These are phyloP conservation scores for Aschersonia sp. DNA, from an alignment of 2,329 filamentous ascomycete genomes.

Conservation along the genomic window DNA sequence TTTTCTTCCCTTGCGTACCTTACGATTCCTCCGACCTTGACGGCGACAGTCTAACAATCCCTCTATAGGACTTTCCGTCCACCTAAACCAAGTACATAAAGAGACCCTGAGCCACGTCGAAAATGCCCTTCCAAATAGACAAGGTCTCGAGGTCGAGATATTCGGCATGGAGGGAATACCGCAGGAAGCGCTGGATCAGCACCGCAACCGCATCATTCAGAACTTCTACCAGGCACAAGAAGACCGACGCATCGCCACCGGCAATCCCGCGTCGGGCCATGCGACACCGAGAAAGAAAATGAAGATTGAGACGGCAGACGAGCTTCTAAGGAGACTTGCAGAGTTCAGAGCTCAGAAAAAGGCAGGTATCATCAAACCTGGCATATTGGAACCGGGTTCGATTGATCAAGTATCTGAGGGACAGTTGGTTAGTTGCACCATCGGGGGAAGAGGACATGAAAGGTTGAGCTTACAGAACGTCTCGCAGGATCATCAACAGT, in stretches of 20 bases:
- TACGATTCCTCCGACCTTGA: neutral
- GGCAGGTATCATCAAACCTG: constrained; percentile 2
- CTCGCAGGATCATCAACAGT: constrained; percentile 14
- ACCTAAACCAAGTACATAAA: constrained; percentile 98
- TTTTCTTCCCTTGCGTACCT: neutral
- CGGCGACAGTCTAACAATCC: neutral
- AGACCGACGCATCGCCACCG: constrained; percentile 66
- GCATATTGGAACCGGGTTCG: neutral
- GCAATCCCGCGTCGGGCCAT: constrained; percentile 62
- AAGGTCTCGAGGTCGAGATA: constrained; percentile 82
- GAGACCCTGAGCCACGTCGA: constrained; percentile 77
- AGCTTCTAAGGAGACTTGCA: constrained; percentile 67
- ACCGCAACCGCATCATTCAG: constrained; percentile 74
- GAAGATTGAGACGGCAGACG: constrained; percentile 59
- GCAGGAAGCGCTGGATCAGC: constrained; percentile 65
- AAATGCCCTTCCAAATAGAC: constrained; percentile 77
- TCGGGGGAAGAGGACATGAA: too few species aligned
- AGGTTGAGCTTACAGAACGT: neutral
- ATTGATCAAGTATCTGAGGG: neutral
- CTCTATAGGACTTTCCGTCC: constrained; percentile 67
- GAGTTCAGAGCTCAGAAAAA: constrained; percentile 55
- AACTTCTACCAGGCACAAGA: constrained; percentile 77
- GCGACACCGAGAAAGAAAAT: constrained; percentile 49
- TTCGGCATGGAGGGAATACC: constrained; percentile 98
- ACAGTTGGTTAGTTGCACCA: constrained; percentile 14